Base-by-base conservation (phyloP, 768 basidiomycete genomes). In the Krasilnikovozyma curviuscula region DNA sequence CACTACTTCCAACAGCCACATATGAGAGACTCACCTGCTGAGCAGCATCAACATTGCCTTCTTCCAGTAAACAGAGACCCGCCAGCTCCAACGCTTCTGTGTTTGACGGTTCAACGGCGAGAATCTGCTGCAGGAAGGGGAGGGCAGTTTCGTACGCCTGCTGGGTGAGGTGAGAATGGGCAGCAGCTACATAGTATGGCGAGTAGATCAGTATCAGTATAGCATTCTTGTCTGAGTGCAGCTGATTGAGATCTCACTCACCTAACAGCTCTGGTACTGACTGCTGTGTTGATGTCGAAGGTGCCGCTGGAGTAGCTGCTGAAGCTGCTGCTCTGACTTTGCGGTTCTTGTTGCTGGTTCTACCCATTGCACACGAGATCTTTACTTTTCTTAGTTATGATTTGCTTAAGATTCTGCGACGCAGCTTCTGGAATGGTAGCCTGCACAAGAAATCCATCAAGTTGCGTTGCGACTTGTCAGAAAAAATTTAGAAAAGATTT, bases 141-240 rank as follows among this genome's bases (percentile, higher is more conserved):
- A 35, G 38, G 40, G 45, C 50, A 28, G 39, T 24, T 18, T 47
- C 45, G 45, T 52, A 52, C 23, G 41, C 28, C 27, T 52, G 50
- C 25, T 52, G 50, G 19, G 50, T 46, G 40, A 52, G 45, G 18
- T 46, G 39, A 9, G 50, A 46, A 34, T 52, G 50, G 5, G 50
- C 31, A 27, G 46, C 48, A 33, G 33, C 50, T 52, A 30, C 2
- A 8, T 10, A 29, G 35, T 5, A 33, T 1, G 27, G 32, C 16
- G 44, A 33, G 44, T 9, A 23, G 35, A 34, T 6, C 8, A 16
- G 31, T 34, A 12, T 12, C 33, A 12, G 33, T 18, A 37, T 18
- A 12, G 24, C 10, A 12, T 7, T 5, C 18, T 37, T 37, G 10
- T 18, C 18, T 4, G 35, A 12, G 10, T 18, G 35, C 23, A 37